These are phyloP conservation scores for peach (Prunus persica) DNA, from an alignment of 306 rosid genomes.

Conservation along the genomic window DNA sequence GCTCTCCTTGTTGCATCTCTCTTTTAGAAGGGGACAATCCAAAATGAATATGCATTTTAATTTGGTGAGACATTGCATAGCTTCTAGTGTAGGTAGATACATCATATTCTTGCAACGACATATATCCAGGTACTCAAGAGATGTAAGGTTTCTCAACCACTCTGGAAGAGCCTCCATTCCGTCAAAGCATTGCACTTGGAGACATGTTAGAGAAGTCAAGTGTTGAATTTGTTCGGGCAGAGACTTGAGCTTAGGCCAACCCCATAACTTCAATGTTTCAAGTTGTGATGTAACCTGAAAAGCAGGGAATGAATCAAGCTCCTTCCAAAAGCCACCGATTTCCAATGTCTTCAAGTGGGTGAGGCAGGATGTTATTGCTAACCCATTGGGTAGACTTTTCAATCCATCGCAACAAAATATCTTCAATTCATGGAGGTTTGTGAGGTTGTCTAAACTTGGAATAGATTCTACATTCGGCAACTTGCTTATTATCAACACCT, in stretches of 20 bases:
- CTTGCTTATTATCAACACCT: background rate
- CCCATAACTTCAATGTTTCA: background rate
- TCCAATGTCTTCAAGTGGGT: too few species aligned
- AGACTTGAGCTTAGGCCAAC: too few species aligned
- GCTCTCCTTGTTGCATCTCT: background rate
- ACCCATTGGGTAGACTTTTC: too few species aligned
- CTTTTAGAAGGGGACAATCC: background rate
- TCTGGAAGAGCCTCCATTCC: background rate
- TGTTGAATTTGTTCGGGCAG: too few species aligned
- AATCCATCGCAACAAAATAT: background rate
- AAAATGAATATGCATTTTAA: rapidly evolving
- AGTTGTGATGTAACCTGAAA: background rate
- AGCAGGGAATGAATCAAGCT: too few species aligned
- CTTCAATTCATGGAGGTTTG: background rate
- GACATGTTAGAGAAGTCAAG: too few species aligned
- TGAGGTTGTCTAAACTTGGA: background rate
- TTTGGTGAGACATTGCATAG: background rate
- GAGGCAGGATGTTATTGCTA: too few species aligned
- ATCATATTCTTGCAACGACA: rapidly evolving
- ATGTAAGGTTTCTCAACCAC: background rate
- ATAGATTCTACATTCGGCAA: background rate
- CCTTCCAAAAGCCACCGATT: too few species aligned
- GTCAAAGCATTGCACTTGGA: too few species aligned
- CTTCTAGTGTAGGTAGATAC: background rate
- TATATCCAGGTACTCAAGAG: background rate